Base-by-base conservation (phyloP, 805 yeast genomes). In the Vanderwaltozyma polyspora region DNA sequence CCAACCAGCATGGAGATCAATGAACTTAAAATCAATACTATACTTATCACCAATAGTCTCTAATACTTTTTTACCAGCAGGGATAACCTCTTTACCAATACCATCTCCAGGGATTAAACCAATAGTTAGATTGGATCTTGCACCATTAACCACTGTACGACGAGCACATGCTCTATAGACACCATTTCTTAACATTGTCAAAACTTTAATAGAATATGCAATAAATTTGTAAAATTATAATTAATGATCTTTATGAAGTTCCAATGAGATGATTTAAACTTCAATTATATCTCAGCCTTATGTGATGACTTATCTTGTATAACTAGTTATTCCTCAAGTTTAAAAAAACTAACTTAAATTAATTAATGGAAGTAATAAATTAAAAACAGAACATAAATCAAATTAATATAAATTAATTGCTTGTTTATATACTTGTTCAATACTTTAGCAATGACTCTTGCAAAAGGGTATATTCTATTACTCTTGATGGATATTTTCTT, bases 21-120 rank as follows among this genome's bases (percentile, higher is more conserved):
- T 79, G 54, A 91, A 91, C 49, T 86, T 82, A 51, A 91, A 91
- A 36, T 74, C 68, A 45, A 91, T 70, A 28, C 81, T 87, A 51
- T 68, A 80, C 38, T 71, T 66, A n/a, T 79, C 62, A 29, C 89
- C 86, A 38, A 91, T 72, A 41, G 76, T 79, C 62, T 89, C 89
- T 48, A 91, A 69, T 21, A 91, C 74, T 43, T 83, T 82, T 48
- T 75, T 74, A 49, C 98, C 98, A 29, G 97, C 94, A 41, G 98
- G 98, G 40, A 91, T 87, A 31, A 91, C 98, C 64, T 91, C 98
- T 53, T 81, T 76, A 36, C 98, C 98, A 48, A 91, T 91, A 45
- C 98, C 98, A 60, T 91, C 98, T 57, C 98, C 98, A 34, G 98
- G 95, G 48, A 91, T 87, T 55, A 91, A 70, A 39, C 73, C 80